These are phyloP conservation scores for Venturia aucupariae DNA, from an alignment of 2,329 filamentous ascomycete species.

Conservation along the genomic window DNA sequence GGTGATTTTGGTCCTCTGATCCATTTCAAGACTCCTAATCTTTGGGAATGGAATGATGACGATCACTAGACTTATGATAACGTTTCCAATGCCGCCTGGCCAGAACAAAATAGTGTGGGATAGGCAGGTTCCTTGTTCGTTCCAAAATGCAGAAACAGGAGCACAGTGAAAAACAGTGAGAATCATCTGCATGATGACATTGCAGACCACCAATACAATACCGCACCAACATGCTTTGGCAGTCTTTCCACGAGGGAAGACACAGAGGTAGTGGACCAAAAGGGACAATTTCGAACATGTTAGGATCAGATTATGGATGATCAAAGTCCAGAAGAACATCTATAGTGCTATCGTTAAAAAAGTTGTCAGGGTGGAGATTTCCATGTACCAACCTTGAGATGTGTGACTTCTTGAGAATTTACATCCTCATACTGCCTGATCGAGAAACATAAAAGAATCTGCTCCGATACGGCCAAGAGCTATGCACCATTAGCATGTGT, in stretches of 20 bases:
- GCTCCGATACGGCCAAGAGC: background rate
- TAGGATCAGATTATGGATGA: background rate
- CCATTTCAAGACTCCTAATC: background rate
- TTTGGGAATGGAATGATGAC: background rate
- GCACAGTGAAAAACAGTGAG: background rate
- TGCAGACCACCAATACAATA: background rate
- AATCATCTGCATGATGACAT: background rate
- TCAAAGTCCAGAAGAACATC: background rate
- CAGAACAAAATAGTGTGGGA: background rate
- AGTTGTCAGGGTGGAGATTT: background rate
- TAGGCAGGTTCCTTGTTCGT: background rate
- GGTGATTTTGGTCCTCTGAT: background rate
- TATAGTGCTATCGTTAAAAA: background rate
- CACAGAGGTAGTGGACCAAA: background rate
- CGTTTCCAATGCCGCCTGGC: background rate
- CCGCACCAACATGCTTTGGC: background rate
- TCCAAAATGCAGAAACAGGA: background rate
- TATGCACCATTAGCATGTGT: background rate
- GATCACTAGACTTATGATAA: background rate
- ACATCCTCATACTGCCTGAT: background rate
- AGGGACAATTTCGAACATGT: background rate
- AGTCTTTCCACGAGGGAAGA: background rate
- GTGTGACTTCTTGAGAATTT: background rate
- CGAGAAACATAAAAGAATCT: background rate
- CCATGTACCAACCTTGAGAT: background rate